Base-by-base conservation (phyloP, 768 basidiomycete species). In the Tubosaeta brunneosetosa region DNA sequence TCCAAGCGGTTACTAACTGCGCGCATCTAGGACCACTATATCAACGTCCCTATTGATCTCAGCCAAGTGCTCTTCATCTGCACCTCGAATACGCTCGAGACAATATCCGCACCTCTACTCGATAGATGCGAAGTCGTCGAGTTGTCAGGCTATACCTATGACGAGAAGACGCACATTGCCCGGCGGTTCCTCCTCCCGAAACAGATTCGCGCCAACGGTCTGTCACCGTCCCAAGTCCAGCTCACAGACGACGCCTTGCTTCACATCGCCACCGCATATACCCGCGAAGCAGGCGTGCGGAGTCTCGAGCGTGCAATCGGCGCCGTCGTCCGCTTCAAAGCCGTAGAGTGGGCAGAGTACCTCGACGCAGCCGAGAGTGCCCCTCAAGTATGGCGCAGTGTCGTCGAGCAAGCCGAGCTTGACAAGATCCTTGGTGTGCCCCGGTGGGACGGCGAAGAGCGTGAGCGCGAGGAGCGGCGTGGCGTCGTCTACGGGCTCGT, bases 221-320 rank as follows among this genome's bases (percentile, higher is more conserved):
- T 97, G 46, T 69, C 79, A 6, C 70, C 76, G 0, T 71, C 76
- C 1, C 83, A 86, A 26, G 72, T 95, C 26, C 67, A 72, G 19
- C 71, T 97, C 40, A 82, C 82, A 0, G 85, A 91, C 47, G 81
- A 83, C 10, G 84, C 86, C 0, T 67, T 95, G 29, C 69, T 85
- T 50, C 78, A 82, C 47, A 78, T 95, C 45, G 84, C 86, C 17
- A 88, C 85, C 1, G 77, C 83, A 19, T 94, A 92, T 61, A 94
- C 94, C 2, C 77, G 90, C 6, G 94, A 97, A 68, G 91, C 93
- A 0, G 94, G 94, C 32, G 94, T 97, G n/a, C 82, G 94, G 33
- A 84, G 83, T 42, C 78, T 95, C 14, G 94, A 97, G 62, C 81
- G 94, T 12, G 83, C 89, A 2, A 83, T 97, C 38, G 92, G 91